Base-by-base conservation (phyloP, 2,329 filamentous ascomycete species). In the Arthroderma sp. region DNA sequence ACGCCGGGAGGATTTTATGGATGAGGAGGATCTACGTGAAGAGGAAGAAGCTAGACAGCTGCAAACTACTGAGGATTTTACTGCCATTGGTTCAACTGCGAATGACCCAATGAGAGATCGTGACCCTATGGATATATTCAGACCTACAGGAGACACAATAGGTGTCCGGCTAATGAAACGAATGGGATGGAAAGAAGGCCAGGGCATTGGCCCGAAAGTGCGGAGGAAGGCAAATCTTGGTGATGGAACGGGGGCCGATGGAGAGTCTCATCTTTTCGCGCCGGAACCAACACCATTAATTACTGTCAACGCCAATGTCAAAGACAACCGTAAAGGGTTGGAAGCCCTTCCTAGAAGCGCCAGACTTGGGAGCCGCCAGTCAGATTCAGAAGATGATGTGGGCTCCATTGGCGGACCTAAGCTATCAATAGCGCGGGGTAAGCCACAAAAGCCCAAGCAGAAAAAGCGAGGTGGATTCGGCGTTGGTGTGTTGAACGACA, bases 171-270 rank as follows among this genome's bases (percentile, higher is more conserved):
- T 98, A 10, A 68, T 96, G 48, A 85, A 83, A 58, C 83, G 75
- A 56, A 96, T 98, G 89, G 91, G 89, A 10, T 98, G 91, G 91
- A 84, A 82, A 56, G 83, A 89, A 51, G 89, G 88, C 1, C 88
- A 96, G 63, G 91, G 91, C 3, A 80, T 96, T 50, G 91, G 91
- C 0, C 86, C 87, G 22, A 94, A 86, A 62, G 69, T 95, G 31
- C 78, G 80, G 44, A 76, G 91, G 40, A 73, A 72, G 58, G 86
- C 87, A 33, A 73, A 82, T 40, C 71, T 89, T 9, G 82, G 75
- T 43, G 72, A 74, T 36, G 60, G 70, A 1, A 70, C 66, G 37
- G 62, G 60, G 28, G 32, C 8, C 36, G 64, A 65, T 38, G 66
- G 69, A 11, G 65, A 70, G 42, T 77, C 69, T 1, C 80, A 89